Evolutionary conservation across 345 rosid genomes (phyloP).

Genomic region (Mangifera indica): DNA sequence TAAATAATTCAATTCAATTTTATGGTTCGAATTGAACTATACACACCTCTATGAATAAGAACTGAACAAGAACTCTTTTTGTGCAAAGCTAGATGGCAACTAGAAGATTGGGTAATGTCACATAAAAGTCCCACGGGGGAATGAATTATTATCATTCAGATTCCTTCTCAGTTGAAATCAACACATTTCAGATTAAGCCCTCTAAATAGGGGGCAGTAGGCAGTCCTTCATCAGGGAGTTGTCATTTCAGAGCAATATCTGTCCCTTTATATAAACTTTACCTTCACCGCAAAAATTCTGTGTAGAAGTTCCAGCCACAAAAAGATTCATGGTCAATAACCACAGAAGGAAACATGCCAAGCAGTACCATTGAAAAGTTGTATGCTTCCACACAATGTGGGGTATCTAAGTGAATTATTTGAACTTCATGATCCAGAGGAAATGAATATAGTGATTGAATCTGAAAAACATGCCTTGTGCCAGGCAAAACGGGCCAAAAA

Average conservation of each 20-base stretch:
- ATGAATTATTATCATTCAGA: conserved; percentile 8
- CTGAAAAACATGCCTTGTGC: no score
- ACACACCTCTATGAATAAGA: no score
- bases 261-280: neutral
- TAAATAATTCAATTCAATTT: no score
- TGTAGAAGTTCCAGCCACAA: neutral
- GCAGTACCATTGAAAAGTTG: neutral
- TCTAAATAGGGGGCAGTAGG: neutral
- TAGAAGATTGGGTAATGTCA: conserved; percentile 1
- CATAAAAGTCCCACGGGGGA: neutral
- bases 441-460: no score
- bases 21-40: no score
- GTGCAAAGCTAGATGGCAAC: neutral
- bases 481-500: no score
- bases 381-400: neutral
- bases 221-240: neutral
- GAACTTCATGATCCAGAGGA: no score
- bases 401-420: no score
- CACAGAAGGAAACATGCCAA: no score
- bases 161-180: conserved; percentile 19
- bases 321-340: no score
- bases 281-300: neutral
- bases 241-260: neutral
- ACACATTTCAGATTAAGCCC: neutral
- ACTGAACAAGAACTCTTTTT: neutral